These are phyloP conservation scores for Hygrocybe coccinea DNA, from an alignment of 768 basidiomycete species.

Conservation along the genomic window DNA sequence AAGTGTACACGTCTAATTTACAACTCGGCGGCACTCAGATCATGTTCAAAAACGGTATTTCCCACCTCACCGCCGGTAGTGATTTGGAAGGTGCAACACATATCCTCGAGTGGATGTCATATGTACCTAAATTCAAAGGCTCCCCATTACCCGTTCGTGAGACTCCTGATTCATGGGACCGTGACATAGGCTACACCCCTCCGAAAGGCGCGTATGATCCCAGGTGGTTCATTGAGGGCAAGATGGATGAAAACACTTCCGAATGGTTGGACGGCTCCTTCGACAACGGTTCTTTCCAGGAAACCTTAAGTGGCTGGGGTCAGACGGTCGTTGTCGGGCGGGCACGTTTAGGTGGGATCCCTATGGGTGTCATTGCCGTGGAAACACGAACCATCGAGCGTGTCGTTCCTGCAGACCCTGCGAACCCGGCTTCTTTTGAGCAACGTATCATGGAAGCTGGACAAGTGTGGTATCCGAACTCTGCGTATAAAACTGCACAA, in stretches of 20 bases:
- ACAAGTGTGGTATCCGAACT: constrained; percentile 99
- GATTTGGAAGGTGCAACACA: constrained; percentile 94
- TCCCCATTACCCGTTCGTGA: constrained; percentile 75
- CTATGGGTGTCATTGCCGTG: constrained; percentile 96
- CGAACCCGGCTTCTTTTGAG: constrained; percentile 94
- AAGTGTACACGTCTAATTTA: constrained; percentile 97
- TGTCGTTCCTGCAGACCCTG: constrained; percentile 94
- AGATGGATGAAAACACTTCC: constrained; percentile 72
- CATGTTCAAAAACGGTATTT: constrained; percentile 99
- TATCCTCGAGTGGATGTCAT: constrained; percentile 92
- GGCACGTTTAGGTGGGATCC: constrained; percentile 93
- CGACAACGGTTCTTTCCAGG: constrained; percentile 96
- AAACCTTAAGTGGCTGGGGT: constrained; percentile 98
- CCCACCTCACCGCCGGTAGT: constrained; percentile 90
- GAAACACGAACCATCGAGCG: constrained; percentile 97
- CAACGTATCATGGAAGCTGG: constrained; percentile 99
- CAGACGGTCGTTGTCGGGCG: constrained; percentile 98
- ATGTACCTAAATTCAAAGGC: constrained; percentile 80
- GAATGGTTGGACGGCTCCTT: constrained; percentile 90
- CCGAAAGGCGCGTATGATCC: constrained; percentile 96
- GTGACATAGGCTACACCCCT: constrained; percentile 82
- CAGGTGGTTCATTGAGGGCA: constrained; percentile 96
- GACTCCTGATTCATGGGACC: constrained; percentile 80
- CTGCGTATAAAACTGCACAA: constrained; percentile 98
- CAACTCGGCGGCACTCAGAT: constrained; percentile 99